Evolutionary conservation across 2,329 filamentous ascomycete species (phyloP).

Genomic region (Mariannaea elegans): DNA sequence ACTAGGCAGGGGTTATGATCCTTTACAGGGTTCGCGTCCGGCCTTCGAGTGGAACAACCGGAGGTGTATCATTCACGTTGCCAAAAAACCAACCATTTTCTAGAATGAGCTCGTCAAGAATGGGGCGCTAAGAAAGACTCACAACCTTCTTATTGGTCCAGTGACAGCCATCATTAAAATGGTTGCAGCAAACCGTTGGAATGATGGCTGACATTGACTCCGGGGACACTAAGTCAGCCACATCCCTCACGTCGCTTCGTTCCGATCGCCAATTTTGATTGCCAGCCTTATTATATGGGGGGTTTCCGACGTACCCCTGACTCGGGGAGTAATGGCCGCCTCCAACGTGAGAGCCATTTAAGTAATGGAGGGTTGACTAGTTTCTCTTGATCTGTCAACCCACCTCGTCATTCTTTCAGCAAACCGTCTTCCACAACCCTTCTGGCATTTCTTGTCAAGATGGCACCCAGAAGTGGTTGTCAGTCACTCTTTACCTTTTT

Average conservation of each 20-base stretch:
- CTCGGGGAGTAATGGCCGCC: too few species aligned
- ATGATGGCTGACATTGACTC: too few species aligned
- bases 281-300: slow-evolving; percentile 30
- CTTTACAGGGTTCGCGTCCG: not conserved
- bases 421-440: not conserved
- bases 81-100: not conserved
- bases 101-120: not conserved
- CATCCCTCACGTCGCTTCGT: slow-evolving; percentile 6
- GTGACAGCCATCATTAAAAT: too few species aligned
- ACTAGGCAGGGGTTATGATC: slow-evolving; percentile 1
- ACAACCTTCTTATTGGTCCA: not conserved
- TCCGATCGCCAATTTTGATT: slow-evolving; percentile 23
- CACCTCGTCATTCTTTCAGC: slow-evolving; percentile 2
- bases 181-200: slow-evolving; percentile 1
- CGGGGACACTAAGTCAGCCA: slow-evolving; percentile 3
- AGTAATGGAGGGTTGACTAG: slow-evolving; percentile 11
- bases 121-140: not conserved
- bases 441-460: slow-evolving; percentile 18
- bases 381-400: not conserved
- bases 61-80: not conserved
- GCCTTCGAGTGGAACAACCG: not conserved
- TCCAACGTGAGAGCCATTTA: too few species aligned
- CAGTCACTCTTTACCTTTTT: slow-evolving; percentile 36
- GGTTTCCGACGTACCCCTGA: slow-evolving; percentile 7
- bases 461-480: slow-evolving; percentile 26